phyloP scores from a whole-genome alignment of 169 alveolate genomes.

The Plasmodium malariae region DNA sequence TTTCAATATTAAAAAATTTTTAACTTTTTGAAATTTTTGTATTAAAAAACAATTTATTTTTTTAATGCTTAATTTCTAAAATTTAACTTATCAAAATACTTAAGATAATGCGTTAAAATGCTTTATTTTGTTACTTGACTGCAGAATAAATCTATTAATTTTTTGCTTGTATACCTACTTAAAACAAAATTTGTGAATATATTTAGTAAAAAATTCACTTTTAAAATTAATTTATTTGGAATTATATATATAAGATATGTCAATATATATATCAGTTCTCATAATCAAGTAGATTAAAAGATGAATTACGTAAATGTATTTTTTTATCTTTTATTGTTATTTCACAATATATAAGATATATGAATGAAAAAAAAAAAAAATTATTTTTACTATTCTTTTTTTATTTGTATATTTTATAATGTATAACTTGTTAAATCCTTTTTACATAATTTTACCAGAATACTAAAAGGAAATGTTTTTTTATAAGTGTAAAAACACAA shows the following conservation, averaged over 20 bases:
- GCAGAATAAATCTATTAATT: constrained; percentile 54
- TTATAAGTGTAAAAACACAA: not conserved
- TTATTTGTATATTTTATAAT: not conserved
- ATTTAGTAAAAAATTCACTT: not conserved
- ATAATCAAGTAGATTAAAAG: no score
- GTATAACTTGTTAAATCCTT: not conserved
- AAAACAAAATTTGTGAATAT: constrained; percentile 4
- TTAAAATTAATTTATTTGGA: constrained; percentile 8
- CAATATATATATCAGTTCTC: no score
- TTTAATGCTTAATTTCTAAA: not conserved
- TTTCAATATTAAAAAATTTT: not conserved
- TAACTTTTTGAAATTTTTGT: constrained; percentile 11
- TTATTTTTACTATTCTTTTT: not conserved
- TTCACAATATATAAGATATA: no score
- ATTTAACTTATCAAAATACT: constrained; percentile 27
- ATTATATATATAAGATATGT: no score
- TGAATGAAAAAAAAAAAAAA: no score
- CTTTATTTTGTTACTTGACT: constrained; percentile 4
- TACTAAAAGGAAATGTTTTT: not conserved
- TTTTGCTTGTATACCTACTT: not conserved
- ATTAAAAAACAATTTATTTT: constrained; percentile 4
- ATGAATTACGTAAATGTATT: no score
- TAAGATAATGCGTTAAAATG: constrained; percentile 21
- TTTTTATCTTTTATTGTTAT: no score
- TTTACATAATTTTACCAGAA: not conserved